These are phyloP conservation scores for Mycena alexandri DNA, from an alignment of 768 basidiomycete genomes.

Conservation along the genomic window DNA sequence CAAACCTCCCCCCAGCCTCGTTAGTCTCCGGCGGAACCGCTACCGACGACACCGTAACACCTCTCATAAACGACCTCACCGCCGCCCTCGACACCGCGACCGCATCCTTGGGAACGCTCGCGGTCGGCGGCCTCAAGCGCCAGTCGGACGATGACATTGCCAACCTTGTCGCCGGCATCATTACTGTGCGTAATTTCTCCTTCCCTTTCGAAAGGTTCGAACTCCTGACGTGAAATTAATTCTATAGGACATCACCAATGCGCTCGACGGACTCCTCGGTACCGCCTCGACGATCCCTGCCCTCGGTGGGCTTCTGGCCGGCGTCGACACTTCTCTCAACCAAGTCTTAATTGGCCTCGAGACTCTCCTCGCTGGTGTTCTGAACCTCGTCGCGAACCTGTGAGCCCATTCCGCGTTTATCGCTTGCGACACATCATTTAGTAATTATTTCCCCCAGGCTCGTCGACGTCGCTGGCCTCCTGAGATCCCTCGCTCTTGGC, in stretches of 20 bases:
- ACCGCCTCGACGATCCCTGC: slow-evolving; percentile 39
- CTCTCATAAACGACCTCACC: slow-evolving; percentile 41
- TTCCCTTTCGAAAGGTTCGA: not conserved
- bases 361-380: slow-evolving; percentile 44
- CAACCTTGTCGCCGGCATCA: slow-evolving; percentile 41
- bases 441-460: slow-evolving; percentile 6
- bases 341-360: slow-evolving; percentile 44
- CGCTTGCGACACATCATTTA: too few relatives aligned
- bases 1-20: slow-evolving; percentile 12
- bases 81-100: slow-evolving; percentile 41
- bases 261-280: slow-evolving; percentile 40
- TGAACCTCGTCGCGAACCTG: slow-evolving; percentile 44
- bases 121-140: slow-evolving; percentile 35
- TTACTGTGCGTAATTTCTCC: slow-evolving; percentile 37
- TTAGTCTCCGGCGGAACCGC: slow-evolving; percentile 34
- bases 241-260: slow-evolving; percentile 40
- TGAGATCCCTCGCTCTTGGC: slow-evolving; percentile 31
- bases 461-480: slow-evolving; percentile 35
- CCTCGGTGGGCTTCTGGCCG: slow-evolving; percentile 39
- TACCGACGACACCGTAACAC: slow-evolving; percentile 39
- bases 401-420: too few relatives aligned
- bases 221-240: not conserved
- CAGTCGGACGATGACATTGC: slow-evolving; percentile 45
- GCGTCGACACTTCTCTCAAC: slow-evolving; percentile 44
- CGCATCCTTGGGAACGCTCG: slow-evolving; percentile 36